These are phyloP conservation scores for Colletotrichum kahawae DNA, from an alignment of 2,329 filamentous ascomycete genomes.

Conservation along the genomic window DNA sequence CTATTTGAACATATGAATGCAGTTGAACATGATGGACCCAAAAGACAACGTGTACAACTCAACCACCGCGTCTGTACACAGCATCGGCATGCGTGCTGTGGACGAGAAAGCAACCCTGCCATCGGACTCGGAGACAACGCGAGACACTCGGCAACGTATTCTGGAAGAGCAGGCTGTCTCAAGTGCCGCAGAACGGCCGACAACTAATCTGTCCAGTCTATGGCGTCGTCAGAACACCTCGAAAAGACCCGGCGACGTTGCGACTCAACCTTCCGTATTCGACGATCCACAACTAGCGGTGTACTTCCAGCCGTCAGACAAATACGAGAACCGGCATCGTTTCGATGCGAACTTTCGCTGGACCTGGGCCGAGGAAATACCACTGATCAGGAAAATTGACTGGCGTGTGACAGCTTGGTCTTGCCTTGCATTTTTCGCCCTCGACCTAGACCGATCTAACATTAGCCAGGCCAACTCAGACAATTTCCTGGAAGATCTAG, in stretches of 20 bases:
- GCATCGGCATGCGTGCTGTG: background rate
- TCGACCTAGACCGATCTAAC: background rate
- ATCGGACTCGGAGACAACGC: background rate
- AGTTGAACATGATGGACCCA: background rate
- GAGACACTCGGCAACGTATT: background rate
- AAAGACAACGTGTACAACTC: background rate
- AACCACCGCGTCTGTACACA: background rate
- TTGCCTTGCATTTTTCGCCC: background rate
- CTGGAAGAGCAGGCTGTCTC: slow-evolving; percentile 8
- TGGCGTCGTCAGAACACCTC: slow-evolving; percentile 22
- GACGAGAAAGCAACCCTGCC: background rate
- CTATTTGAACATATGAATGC: background rate
- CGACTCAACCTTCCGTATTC: slow-evolving; percentile 48
- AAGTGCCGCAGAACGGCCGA: slow-evolving; percentile 21
- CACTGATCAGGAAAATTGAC: background rate
- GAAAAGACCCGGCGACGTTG: slow-evolving; percentile 27
- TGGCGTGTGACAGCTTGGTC: background rate
- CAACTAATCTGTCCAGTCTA: slow-evolving; percentile 16
- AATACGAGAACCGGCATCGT: slow-evolving; percentile 24
- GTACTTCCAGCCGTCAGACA: slow-evolving; percentile 33
- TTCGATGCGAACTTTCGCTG: background rate
- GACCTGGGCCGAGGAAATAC: background rate
- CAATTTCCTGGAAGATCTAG: slow-evolving; percentile 44
- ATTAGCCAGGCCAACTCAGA: slow-evolving; percentile 25
- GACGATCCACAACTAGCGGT: slow-evolving; percentile 45